phyloP scores from a whole-genome alignment of 257 asterid species.

The Solanum peruvianum region DNA sequence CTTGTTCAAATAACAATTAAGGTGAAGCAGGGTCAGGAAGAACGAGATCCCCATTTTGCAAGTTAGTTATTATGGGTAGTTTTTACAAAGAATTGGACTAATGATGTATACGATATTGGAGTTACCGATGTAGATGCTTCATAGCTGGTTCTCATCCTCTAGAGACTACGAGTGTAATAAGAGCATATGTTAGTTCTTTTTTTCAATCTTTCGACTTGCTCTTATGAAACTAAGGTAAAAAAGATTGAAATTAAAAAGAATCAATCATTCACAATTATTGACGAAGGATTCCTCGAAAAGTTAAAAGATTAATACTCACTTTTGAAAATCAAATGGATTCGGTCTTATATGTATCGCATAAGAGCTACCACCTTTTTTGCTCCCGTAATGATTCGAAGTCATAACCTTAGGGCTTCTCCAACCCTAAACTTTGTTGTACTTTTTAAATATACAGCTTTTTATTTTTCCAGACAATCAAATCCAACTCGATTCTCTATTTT shows the following conservation, averaged over 20 bases:
- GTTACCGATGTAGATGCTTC: background rate
- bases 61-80: background rate
- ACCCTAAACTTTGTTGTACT: too few species aligned
- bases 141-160: background rate
- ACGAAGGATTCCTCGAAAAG: background rate
- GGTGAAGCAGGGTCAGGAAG: background rate
- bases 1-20: background rate
- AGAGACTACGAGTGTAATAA: background rate
- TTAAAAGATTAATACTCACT: background rate
- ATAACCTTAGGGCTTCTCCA: background rate
- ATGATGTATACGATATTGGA: background rate
- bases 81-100: background rate
- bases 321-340: too few species aligned
- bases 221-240: background rate
- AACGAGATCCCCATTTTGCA: background rate
- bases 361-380: background rate
- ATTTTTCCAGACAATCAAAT: too few species aligned
- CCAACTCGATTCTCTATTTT: too few species aligned
- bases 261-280: background rate
- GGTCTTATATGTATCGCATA: background rate
- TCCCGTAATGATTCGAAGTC: background rate
- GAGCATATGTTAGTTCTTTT: background rate
- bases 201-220: background rate
- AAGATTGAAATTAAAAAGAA: background rate
- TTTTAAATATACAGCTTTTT: too few species aligned